Percentiles rank a stretch among this genome's conserved stretches.
These are phyloP conservation scores for Limonomyces culmigenus DNA, from an alignment of 1,284 basidiomycete genomes.

Conservation along the genomic window DNA sequence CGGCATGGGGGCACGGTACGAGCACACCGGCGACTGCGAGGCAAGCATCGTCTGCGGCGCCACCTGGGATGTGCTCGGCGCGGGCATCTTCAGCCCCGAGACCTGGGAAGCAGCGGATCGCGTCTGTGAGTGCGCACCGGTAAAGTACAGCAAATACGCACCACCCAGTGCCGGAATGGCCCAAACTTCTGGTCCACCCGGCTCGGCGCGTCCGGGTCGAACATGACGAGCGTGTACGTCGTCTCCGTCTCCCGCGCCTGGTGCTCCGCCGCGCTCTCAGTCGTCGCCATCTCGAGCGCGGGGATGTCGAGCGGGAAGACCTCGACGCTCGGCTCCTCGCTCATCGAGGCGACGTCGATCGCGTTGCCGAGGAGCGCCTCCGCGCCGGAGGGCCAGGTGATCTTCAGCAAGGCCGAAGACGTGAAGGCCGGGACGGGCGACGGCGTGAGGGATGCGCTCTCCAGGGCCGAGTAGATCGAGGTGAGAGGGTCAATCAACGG, in stretches of 20 bases:
- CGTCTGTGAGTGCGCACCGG: too few relatives aligned
- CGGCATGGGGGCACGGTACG: constrained; percentile 42
- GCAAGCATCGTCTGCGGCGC: constrained; percentile 24
- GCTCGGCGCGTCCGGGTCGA: constrained; percentile 55
- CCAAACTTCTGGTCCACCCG: constrained; percentile 32
- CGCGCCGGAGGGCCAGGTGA: constrained; percentile 30
- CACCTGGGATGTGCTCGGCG: constrained; percentile 38
- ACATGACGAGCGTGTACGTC: constrained; percentile 45
- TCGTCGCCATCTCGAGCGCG: constrained; percentile 13
- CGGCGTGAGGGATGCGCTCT: constrained; percentile 22
- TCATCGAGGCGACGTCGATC: constrained; percentile 26
- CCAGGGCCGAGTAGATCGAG: constrained; percentile 7
- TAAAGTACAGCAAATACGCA: constrained; percentile 18
- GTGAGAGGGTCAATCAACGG: constrained; percentile 5
- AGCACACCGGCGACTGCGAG: constrained; percentile 29
- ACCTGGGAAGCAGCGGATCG: neutral
- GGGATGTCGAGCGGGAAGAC: constrained; percentile 27
- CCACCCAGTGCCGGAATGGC: constrained; percentile 52
- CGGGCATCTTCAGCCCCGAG: neutral
- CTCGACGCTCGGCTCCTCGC: constrained; percentile 32
- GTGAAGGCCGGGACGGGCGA: constrained; percentile 35
- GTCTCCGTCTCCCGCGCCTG: constrained; percentile 13
- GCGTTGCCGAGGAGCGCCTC: constrained; percentile 33
- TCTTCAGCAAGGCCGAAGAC: constrained; percentile 34
- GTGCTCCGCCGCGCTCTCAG: constrained; percentile 6